A percentile compares a stretch with the other conserved stretches of the same genome.
phyloP scores from a whole-genome alignment of 2,329 filamentous ascomycete genomes.

The Cordyceps farinosa region DNA sequence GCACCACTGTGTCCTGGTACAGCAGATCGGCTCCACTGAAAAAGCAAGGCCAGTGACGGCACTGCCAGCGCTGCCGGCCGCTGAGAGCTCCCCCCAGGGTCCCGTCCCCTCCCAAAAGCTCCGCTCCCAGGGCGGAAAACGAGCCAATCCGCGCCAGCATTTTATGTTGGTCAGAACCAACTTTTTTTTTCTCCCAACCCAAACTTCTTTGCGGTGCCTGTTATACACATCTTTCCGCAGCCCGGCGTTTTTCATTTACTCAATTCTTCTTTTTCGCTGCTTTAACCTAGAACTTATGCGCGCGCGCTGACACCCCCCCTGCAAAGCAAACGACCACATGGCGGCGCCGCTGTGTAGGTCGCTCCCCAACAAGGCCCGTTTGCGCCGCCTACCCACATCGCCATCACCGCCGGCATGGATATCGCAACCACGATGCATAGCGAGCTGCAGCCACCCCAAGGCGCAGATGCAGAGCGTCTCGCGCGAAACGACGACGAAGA shows the following conservation, averaged over 20 bases:
- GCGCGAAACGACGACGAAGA: background rate
- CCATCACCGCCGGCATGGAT: background rate
- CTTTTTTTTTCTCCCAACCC: background rate
- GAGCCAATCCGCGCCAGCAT: background rate
- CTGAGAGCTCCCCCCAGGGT: background rate
- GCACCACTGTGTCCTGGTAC: too few relatives aligned
- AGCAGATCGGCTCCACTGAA: background rate
- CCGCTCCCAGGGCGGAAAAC: background rate
- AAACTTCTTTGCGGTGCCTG: too few relatives aligned
- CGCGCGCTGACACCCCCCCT: background rate
- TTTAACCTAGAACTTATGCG: background rate
- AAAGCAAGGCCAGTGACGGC: background rate
- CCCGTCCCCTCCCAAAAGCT: background rate
- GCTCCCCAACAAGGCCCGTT: slow-evolving; percentile 10
- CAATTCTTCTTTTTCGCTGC: background rate
- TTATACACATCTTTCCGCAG: too few relatives aligned
- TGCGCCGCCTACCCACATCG: slow-evolving; percentile 2
- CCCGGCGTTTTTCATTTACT: background rate
- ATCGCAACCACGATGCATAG: slow-evolving; percentile 24
- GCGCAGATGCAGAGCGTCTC: slow-evolving; percentile 28
- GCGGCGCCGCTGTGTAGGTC: background rate
- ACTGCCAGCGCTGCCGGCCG: background rate
- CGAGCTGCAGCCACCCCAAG: slow-evolving; percentile 30
- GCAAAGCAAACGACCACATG: background rate
- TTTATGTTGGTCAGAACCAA: background rate